phyloP scores from a whole-genome alignment of 257 asterid species.

The Lycium barbarum region DNA sequence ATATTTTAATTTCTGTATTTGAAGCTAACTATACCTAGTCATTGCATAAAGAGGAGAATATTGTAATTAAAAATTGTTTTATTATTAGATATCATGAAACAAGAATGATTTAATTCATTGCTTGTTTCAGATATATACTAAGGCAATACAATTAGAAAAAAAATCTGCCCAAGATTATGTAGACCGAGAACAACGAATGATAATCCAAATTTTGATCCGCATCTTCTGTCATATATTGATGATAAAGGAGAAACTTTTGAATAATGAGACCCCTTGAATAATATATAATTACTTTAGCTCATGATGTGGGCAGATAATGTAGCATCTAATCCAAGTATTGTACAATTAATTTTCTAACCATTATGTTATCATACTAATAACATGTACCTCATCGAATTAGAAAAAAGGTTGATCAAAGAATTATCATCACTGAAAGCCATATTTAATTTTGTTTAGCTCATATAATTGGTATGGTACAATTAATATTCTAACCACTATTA shows the following conservation, averaged over 20 bases:
- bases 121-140: conserved; percentile 7
- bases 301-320: too few relatives aligned
- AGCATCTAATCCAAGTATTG: too few relatives aligned
- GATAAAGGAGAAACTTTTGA: not conserved
- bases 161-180: not conserved
- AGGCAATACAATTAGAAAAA: not conserved
- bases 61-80: not conserved
- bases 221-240: not conserved
- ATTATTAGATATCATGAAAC: not conserved
- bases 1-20: too few relatives aligned
- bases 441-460: too few relatives aligned
- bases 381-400: not conserved
- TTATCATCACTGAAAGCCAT: too few relatives aligned
- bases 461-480: too few relatives aligned
- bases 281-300: too few relatives aligned
- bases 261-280: too few relatives aligned
- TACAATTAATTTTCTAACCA: not conserved
- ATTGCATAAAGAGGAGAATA: not conserved
- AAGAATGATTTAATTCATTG: not conserved
- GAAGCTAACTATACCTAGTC: too few relatives aligned
- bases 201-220: conserved; percentile 17
- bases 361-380: not conserved
- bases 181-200: conserved; percentile 27
- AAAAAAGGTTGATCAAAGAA: too few relatives aligned
- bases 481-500: too few relatives aligned